Base-by-base conservation (phyloP, 78 protist genomes). In the Planoprotostelium fungivorum region DNA sequence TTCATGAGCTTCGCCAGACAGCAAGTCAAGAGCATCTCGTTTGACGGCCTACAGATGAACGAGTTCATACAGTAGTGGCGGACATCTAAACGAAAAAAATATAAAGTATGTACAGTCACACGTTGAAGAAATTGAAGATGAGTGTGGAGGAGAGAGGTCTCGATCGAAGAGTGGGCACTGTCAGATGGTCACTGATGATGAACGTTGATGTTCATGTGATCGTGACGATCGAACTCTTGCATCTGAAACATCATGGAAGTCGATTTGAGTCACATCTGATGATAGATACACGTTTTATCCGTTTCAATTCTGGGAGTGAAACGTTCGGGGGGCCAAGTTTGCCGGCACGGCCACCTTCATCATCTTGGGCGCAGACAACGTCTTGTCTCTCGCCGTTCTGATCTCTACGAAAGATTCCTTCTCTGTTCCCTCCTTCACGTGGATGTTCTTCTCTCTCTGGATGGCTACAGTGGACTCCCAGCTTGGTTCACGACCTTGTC, bases 351-450 rank as follows among this genome's bases (percentile, higher is more conserved):
- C 73, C 73, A 16, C 16, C 73, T 5, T 25, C 73, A 51, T 51
- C 73, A 51, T 51, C 73, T 89, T 34, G 34, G 96, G 96, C 35
- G 90, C 86, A 34, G 87, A 86, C 1, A 95, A 93, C 0, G 88
- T 63, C 0, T 91, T 91, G 92, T 95, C 96, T 36, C 96, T 85
- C 37, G 83, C 38, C 29, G 93, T 87, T 37, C 96, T 88, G 90
- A 83, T 86, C 86, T 87, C 87, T 36, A 88, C 84, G 29, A 90
- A 95, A 39, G 91, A 88, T 25, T 91, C 96, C 89, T 89, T 85
- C 36, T 84, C 35, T 0, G 90, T 84, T 9, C 90, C 91, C 63
- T 84, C 92, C 36, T 88, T 88, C 34, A 95, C 86, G 34, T 90
- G 94, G 84, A 87, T 92, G 92, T 95, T 95, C 1, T 0, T 0